Evolutionary conservation across 441 rosid genomes (phyloP).

Genomic region (Pelargonium australe): DNA sequence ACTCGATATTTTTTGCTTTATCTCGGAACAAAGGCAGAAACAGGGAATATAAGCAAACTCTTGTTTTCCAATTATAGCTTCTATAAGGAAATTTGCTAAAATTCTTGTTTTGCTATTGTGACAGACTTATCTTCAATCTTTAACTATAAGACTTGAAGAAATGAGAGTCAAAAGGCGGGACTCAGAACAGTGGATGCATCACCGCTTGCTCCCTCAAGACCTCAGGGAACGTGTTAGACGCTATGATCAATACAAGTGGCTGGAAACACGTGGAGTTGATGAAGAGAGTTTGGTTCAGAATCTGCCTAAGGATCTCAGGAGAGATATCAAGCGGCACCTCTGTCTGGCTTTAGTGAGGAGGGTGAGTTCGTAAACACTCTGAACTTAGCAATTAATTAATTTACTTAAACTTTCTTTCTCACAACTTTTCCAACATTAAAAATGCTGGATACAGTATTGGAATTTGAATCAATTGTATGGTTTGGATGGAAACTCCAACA

Average conservation of each 20-base stretch:
- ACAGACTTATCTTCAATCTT: slow-evolving; percentile 96
- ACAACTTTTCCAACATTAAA: neutral
- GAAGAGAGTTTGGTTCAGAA: slow-evolving; percentile 79
- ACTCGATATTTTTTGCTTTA: neutral
- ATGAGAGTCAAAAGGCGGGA: slow-evolving; percentile 98
- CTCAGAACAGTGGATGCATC: slow-evolving; percentile 99
- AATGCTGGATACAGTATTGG: no score
- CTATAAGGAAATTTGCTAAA: neutral
- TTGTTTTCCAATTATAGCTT: neutral
- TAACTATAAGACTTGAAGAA: slow-evolving; percentile 89
- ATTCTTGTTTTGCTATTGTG: slow-evolving; percentile 13
- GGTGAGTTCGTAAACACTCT: slow-evolving; percentile 41
- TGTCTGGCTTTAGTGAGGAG: slow-evolving; percentile 87
- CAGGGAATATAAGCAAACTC: neutral
- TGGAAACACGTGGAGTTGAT: slow-evolving; percentile 95
- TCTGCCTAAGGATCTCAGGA: slow-evolving; percentile 89
- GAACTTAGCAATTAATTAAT: neutral
- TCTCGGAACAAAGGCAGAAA: neutral
- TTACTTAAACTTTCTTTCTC: neutral
- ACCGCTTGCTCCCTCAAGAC: slow-evolving; percentile 82
- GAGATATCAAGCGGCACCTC: slow-evolving; percentile 93
- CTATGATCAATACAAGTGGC: slow-evolving; percentile 95
- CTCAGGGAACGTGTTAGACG: slow-evolving; percentile 86
- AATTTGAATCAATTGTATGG: no score
- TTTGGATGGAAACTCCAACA: no score